Conservation (phyloP, 75 land plant species). For the Picea glauca region DNA sequence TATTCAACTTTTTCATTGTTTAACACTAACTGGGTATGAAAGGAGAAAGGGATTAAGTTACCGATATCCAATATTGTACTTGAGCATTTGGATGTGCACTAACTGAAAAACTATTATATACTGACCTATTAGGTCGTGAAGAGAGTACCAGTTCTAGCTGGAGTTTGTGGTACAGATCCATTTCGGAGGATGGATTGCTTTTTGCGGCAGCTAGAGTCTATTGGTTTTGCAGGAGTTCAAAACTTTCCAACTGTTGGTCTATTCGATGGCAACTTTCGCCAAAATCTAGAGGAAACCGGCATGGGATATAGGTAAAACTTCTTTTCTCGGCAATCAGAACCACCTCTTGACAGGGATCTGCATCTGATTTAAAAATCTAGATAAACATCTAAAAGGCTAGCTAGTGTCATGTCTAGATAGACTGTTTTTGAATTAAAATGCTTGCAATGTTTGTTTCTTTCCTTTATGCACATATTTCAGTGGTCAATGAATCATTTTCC, state of each 20-base stretch:
- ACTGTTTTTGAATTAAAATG: not conserved
- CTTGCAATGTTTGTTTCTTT: conserved; percentile 2
- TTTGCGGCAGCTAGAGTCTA: conserved; percentile 73
- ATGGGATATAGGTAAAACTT: conserved; percentile 87
- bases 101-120: not conserved
- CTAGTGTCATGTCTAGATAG: not conserved
- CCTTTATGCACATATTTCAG: not conserved
- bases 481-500: not conserved
- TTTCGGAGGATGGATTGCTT: conserved; percentile 90
- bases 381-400: not conserved
- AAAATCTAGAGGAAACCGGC: conserved; percentile 98
- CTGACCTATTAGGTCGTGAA: conserved; percentile 70
- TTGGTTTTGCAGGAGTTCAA: conserved; percentile 94
- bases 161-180: conserved; percentile 98
- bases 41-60: not conserved
- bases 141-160: conserved; percentile 91
- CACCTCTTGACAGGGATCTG: not conserved
- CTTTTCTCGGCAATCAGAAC: too few species aligned
- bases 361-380: too few species aligned
- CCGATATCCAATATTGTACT: too few species aligned
- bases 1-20: not conserved
- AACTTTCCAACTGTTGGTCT: conserved; percentile 99
- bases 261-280: conserved; percentile 97
- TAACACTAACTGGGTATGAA: not conserved
- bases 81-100: not conserved